Percentiles rank a stretch among this genome's conserved stretches.
These are phyloP conservation scores for Calocybe indica DNA, from an alignment of 768 basidiomycete species.

Conservation along the genomic window DNA sequence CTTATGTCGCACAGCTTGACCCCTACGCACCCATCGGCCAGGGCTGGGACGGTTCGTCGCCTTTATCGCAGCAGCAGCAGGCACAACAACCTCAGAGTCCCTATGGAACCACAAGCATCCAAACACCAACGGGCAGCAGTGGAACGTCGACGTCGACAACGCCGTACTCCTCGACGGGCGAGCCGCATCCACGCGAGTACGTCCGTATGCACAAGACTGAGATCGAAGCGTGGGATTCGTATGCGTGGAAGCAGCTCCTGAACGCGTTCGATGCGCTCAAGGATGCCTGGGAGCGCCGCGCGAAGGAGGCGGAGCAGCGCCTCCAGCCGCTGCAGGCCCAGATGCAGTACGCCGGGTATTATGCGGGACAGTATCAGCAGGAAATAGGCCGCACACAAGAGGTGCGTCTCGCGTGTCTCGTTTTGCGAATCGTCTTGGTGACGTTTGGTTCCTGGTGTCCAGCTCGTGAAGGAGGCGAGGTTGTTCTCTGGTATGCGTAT, in stretches of 20 bases:
- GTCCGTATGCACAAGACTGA: conserved; percentile 61
- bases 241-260: conserved; percentile 68
- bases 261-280: conserved; percentile 59
- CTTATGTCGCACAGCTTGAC: conserved; percentile 47
- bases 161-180: conserved; percentile 26
- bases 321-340: conserved; percentile 40
- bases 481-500: conserved; percentile 39
- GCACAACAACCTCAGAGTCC: conserved; percentile 11
- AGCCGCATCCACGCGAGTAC: conserved; percentile 63
- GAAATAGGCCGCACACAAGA: conserved; percentile 55
- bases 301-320: conserved; percentile 45
- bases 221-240: conserved; percentile 66
- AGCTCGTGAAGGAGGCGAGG: conserved; percentile 56
- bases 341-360: conserved; percentile 39
- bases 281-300: conserved; percentile 56
- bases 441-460: conserved; percentile 2
- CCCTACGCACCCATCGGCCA: conserved; percentile 42
- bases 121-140: too few relatives aligned
- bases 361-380: conserved; percentile 41
- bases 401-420: conserved; percentile 31
- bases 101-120: too few relatives aligned
- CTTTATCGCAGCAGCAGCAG: conserved; percentile 12
- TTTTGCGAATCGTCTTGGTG: not conserved
- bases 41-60: conserved; percentile 29
- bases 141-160: conserved; percentile 12